These are phyloP conservation scores for Polychaeton citri DNA, from an alignment of 2,329 filamentous ascomycete species.

Conservation along the genomic window DNA sequence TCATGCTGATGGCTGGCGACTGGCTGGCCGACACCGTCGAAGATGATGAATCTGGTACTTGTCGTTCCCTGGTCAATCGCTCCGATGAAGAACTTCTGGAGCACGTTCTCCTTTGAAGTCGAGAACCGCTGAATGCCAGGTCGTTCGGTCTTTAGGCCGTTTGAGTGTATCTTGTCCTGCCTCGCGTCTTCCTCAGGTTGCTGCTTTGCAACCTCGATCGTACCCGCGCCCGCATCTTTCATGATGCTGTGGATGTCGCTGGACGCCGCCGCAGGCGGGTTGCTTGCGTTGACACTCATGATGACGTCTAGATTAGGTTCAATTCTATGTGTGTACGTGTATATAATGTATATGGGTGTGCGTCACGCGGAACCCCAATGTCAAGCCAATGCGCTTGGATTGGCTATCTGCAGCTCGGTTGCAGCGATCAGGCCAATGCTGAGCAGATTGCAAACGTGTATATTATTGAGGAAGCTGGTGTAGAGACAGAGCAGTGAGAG, in stretches of 20 bases:
- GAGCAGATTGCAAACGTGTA: not conserved
- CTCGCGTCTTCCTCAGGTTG: not conserved
- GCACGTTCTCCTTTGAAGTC: constrained; percentile 20
- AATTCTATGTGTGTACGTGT: too few relatives aligned
- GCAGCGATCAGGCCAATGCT: too few relatives aligned
- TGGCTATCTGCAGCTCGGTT: too few relatives aligned
- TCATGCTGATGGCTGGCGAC: constrained; percentile 71
- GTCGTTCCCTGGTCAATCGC: constrained; percentile 81
- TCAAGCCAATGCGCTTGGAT: too few relatives aligned
- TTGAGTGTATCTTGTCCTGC: not conserved
- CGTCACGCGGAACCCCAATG: too few relatives aligned
- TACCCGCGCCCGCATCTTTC: not conserved
- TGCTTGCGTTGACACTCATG: too few relatives aligned
- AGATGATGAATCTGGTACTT: constrained; percentile 74
- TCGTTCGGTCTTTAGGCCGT: constrained; percentile 2
- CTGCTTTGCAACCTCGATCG: not conserved
- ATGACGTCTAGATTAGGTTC: too few relatives aligned
- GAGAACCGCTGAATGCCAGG: constrained; percentile 19
- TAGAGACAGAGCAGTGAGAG: not conserved
- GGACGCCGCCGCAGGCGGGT: too few relatives aligned
- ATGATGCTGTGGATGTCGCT: not conserved
- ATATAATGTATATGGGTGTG: too few relatives aligned
- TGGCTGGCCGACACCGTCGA: constrained; percentile 60
- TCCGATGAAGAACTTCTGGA: constrained; percentile 54
- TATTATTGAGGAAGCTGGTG: not conserved